Percentiles rank a stretch among this genome's conserved stretches.
phyloP scores from a whole-genome alignment of 345 rosid genomes.

The Cardamine resedifolia region DNA sequence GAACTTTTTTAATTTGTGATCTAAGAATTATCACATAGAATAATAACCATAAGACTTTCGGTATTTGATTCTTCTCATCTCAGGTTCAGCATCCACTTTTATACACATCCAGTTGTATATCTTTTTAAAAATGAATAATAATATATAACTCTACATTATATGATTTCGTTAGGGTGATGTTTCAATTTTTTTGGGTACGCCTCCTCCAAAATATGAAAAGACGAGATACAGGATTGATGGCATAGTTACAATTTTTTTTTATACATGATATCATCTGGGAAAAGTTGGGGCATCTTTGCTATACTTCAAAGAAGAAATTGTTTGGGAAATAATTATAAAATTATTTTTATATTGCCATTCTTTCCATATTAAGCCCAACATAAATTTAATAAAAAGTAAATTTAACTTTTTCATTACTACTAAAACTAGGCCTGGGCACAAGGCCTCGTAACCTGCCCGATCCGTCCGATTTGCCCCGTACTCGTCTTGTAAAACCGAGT shows the following conservation, averaged over 20 bases:
- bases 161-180: neutral
- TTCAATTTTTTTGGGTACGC: neutral
- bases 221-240: conserved; percentile 7
- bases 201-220: conserved; percentile 19
- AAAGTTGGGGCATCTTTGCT: neutral
- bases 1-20: conserved; percentile 16
- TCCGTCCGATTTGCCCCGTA: too few species aligned
- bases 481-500: too few species aligned
- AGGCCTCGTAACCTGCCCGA: too few species aligned
- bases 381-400: neutral
- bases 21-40: conserved; percentile 9
- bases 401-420: neutral
- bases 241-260: neutral
- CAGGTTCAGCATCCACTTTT: conserved; percentile 21
- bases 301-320: neutral
- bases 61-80: conserved; percentile 22
- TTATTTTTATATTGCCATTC: neutral
- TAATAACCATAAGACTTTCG: conserved; percentile 21
- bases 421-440: too few species aligned
- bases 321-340: neutral
- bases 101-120: conserved; percentile 2
- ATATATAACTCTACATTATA: neutral
- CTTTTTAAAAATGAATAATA: neutral
- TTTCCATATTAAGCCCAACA: conserved; percentile 14
- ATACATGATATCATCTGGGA: neutral